Evolutionary conservation across 1,139 yeast species (phyloP).

Genomic region (Candida gigantensis): DNA sequence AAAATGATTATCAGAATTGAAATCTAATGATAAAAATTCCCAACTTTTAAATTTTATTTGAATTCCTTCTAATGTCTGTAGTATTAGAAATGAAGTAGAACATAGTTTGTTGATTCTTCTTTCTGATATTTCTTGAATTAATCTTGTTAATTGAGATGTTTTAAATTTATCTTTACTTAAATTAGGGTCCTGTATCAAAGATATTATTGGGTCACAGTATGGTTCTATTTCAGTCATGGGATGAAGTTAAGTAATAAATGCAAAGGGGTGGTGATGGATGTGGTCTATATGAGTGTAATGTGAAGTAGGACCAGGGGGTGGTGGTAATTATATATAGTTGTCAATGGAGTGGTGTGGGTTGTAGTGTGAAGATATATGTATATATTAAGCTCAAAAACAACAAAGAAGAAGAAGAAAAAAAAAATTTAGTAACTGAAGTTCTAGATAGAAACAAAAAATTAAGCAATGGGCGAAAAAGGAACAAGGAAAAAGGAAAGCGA

Average conservation of each 20-base stretch:
- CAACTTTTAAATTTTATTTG: conserved; percentile 51
- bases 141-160: conserved; percentile 38
- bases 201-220: conserved; percentile 51
- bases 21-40: conserved; percentile 59
- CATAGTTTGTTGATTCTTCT: conserved; percentile 52
- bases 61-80: conserved; percentile 52
- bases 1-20: conserved; percentile 46
- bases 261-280: neutral
- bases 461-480: too few relatives aligned
- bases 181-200: conserved; percentile 50
- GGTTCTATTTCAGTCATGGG: conserved; percentile 21
- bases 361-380: neutral
- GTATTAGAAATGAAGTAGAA: conserved; percentile 46
- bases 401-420: neutral
- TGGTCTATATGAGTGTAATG: neutral
- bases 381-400: neutral
- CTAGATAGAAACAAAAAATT: too few relatives aligned
- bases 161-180: conserved; percentile 47
- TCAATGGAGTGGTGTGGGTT: neutral
- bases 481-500: neutral
- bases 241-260: neutral
- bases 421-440: too few relatives aligned
- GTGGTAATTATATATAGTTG: neutral
- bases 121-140: conserved; percentile 48
- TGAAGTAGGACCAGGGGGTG: neutral